A percentile compares a stretch with the other conserved stretches of the same genome.
Evolutionary conservation across 768 basidiomycete species (phyloP).

Genomic region (Termitomyces sp.): DNA sequence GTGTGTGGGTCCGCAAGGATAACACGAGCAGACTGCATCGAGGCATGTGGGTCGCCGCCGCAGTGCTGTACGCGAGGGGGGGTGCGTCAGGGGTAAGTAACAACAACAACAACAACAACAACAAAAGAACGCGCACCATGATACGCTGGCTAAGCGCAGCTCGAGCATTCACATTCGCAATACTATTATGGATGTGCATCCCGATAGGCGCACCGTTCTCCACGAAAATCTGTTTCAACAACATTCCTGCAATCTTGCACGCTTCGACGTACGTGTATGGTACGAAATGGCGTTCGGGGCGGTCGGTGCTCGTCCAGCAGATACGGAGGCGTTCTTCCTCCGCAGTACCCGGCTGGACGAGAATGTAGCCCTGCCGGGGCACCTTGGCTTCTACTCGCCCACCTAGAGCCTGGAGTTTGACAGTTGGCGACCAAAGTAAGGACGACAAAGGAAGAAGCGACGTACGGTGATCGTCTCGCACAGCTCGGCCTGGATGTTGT

Average conservation of each 20-base stretch:
- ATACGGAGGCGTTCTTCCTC: conserved; percentile 75
- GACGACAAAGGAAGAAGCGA: not conserved
- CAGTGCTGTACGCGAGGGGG: conserved; percentile 51
- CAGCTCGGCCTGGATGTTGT: conserved; percentile 66
- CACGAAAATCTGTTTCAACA: conserved; percentile 74
- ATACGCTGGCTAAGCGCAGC: conserved; percentile 66
- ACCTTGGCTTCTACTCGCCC: conserved; percentile 78
- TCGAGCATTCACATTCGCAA: conserved; percentile 74
- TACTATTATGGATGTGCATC: conserved; percentile 81
- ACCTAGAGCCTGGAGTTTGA: conserved; percentile 54
- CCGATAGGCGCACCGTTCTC: conserved; percentile 62
- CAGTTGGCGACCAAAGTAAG: not conserved
- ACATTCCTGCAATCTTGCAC: conserved; percentile 75
- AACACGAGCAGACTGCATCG: conserved; percentile 67
- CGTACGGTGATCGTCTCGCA: conserved; percentile 72
- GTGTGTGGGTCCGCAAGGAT: conserved; percentile 81
- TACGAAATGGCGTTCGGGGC: conserved; percentile 76
- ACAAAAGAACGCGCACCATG: conserved; percentile 41
- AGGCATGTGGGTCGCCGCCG: conserved; percentile 73
- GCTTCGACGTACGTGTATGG: conserved; percentile 81
- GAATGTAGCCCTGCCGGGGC: conserved; percentile 70
- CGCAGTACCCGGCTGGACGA: conserved; percentile 62
- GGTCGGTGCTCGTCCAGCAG: conserved; percentile 67
- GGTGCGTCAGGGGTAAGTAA: not conserved
- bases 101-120: conserved; percentile 1